Conservation (phyloP, 169 alveolate genomes). For the Cryptosporidium tyzzeri region DNA sequence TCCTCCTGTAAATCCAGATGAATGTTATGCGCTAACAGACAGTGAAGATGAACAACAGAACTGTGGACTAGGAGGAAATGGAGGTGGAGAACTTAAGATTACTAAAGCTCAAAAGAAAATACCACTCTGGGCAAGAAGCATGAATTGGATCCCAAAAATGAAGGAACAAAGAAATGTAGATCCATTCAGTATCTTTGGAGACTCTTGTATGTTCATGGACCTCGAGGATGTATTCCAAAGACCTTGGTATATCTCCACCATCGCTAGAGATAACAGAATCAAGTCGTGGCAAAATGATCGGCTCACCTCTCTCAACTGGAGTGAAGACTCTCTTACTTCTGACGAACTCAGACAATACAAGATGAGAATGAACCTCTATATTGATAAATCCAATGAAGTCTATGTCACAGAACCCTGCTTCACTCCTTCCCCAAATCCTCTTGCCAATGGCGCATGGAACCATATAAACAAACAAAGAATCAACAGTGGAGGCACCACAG, state of each 20-base stretch:
- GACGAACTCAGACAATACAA: conserved; percentile 63
- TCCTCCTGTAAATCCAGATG: conserved; percentile 62
- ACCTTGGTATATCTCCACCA: conserved; percentile 66
- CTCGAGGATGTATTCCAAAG: conserved; percentile 74
- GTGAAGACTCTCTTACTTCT: conserved; percentile 73
- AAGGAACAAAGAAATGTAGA: conserved; percentile 64
- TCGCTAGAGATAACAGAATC: conserved; percentile 62
- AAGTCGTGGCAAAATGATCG: conserved; percentile 71
- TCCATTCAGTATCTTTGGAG: conserved; percentile 73
- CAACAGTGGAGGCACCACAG: conserved; percentile 63
- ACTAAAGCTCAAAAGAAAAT: conserved; percentile 32
- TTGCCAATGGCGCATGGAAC: conserved; percentile 72
- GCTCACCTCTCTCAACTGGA: conserved; percentile 63
- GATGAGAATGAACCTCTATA: conserved; percentile 46
- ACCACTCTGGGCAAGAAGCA: conserved; percentile 75
- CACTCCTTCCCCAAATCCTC: conserved; percentile 74
- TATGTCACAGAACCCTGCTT: conserved; percentile 73
- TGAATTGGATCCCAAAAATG: conserved; percentile 73
- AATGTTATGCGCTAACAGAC: conserved; percentile 50
- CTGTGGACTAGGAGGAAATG: background rate
- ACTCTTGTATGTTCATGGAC: conserved; percentile 75
- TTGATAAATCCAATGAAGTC: conserved; percentile 60
- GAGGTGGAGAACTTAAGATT: background rate
- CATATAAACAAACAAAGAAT: conserved; percentile 71
- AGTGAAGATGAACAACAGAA: conserved; percentile 54